A percentile compares a stretch with the other conserved stretches of the same genome.
These are phyloP conservation scores for Fraxinus pennsylvanica DNA, from an alignment of 257 asterid genomes.

Conservation along the genomic window DNA sequence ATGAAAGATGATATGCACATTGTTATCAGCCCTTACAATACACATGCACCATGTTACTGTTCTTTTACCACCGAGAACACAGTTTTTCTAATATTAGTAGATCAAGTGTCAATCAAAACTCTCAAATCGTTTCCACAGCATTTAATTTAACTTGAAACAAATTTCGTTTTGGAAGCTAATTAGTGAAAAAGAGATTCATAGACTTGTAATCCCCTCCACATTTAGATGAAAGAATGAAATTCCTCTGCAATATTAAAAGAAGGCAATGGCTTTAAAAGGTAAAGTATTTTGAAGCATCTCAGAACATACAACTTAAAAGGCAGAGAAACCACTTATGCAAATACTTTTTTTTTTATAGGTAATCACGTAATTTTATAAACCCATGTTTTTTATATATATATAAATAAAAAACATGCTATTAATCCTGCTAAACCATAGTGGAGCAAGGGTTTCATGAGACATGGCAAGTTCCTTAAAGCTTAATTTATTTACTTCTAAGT, in stretches of 20 bases:
- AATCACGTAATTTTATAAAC: no score
- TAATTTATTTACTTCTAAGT: no score
- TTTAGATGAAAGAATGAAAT: background rate
- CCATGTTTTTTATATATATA: no score
- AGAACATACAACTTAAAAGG: background rate
- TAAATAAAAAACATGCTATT: no score
- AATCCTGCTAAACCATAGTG: background rate
- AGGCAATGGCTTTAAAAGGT: background rate
- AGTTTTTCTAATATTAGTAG: background rate
- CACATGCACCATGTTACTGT: background rate
- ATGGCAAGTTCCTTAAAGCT: background rate
- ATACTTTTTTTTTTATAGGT: background rate
- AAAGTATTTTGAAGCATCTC: background rate
- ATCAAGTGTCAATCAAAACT: background rate
- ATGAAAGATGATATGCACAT: background rate
- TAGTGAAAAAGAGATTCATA: background rate
- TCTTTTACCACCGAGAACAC: background rate
- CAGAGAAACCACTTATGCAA: background rate
- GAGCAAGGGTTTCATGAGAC: background rate
- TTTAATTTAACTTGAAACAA: background rate
- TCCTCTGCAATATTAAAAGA: background rate
- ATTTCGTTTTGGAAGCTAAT: background rate
- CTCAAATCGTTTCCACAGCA: background rate
- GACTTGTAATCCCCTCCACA: background rate
- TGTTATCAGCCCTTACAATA: background rate